phyloP scores from a whole-genome alignment of 2,329 filamentous ascomycete genomes.

The Madurella fahalii region DNA sequence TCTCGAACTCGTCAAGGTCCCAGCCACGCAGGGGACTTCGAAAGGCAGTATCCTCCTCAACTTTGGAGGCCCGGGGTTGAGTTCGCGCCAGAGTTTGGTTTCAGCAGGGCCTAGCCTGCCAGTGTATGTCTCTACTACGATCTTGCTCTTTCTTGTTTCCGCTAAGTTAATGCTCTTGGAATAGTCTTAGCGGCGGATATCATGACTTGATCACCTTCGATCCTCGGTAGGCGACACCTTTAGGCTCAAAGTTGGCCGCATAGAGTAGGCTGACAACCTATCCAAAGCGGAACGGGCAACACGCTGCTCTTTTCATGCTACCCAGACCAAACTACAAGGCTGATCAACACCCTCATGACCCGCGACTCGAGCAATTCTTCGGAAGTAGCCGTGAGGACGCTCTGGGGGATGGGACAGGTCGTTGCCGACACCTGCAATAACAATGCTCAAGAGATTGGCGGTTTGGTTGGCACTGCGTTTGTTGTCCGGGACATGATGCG shows the following conservation, averaged over 20 bases:
- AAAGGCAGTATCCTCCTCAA: conserved; percentile 39
- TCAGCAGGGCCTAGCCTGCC: too few species aligned
- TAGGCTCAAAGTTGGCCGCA: too few species aligned
- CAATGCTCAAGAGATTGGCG: conserved; percentile 6
- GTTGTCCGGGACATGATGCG: conserved; percentile 37
- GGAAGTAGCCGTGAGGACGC: conserved; percentile 14
- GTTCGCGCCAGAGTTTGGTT: too few species aligned
- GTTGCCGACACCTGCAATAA: conserved; percentile 26
- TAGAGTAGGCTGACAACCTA: too few species aligned
- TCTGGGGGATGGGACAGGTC: conserved; percentile 21
- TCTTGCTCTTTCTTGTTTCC: not conserved
- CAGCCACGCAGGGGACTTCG: conserved; percentile 29
- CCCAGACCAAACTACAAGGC: not conserved
- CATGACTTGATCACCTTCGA: conserved; percentile 25
- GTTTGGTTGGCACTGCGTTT: conserved; percentile 18
- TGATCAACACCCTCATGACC: not conserved
- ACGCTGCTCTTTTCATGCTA: conserved; percentile 24
- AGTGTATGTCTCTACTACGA: too few species aligned
- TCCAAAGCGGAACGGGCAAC: conserved; percentile 20
- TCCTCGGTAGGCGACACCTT: conserved; percentile 1
- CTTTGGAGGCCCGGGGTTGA: conserved; percentile 35
- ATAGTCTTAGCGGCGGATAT: conserved; percentile 20
- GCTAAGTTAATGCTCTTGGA: not conserved
- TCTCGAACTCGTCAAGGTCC: conserved; percentile 32
- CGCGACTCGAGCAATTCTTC: conserved; percentile 4